Conservation (phyloP, 2,329 filamentous ascomycete species). For the Beauveria varroae region DNA sequence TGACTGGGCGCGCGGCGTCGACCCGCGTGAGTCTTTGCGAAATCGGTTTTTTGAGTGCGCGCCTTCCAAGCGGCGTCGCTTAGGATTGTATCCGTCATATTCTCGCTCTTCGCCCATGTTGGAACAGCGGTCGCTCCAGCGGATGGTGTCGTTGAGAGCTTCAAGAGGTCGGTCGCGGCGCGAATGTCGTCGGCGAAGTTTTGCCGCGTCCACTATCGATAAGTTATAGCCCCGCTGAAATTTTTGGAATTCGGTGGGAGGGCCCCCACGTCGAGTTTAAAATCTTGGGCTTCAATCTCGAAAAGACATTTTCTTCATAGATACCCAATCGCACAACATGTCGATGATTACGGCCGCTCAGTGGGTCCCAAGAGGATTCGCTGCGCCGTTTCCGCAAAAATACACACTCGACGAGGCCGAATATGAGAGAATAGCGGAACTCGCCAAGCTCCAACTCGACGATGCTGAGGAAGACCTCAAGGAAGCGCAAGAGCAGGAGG, state of each 20-base stretch:
- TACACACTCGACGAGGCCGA: conserved; percentile 70
- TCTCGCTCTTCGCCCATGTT: conserved; percentile 29
- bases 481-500: conserved; percentile 51
- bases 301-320: background rate
- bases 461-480: conserved; percentile 84
- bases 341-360: conserved; percentile 72
- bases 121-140: background rate
- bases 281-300: conserved; percentile 6
- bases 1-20: conserved; percentile 28
- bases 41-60: conserved; percentile 21
- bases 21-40: conserved; percentile 25
- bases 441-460: conserved; percentile 75
- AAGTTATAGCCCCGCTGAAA: conserved; percentile 12
- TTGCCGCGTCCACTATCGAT: conserved; percentile 13
- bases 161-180: background rate
- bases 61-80: conserved; percentile 30
- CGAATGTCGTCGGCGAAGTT: conserved; percentile 6
- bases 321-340: conserved; percentile 34
- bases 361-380: conserved; percentile 71
- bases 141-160: background rate
- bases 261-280: conserved; percentile 7
- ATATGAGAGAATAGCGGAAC: conserved; percentile 65
- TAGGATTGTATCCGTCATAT: conserved; percentile 31
- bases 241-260: conserved; percentile 8
- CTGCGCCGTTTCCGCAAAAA: conserved; percentile 67